phyloP scores from a whole-genome alignment of 768 basidiomycete genomes.

The Tylopilus balloui region DNA sequence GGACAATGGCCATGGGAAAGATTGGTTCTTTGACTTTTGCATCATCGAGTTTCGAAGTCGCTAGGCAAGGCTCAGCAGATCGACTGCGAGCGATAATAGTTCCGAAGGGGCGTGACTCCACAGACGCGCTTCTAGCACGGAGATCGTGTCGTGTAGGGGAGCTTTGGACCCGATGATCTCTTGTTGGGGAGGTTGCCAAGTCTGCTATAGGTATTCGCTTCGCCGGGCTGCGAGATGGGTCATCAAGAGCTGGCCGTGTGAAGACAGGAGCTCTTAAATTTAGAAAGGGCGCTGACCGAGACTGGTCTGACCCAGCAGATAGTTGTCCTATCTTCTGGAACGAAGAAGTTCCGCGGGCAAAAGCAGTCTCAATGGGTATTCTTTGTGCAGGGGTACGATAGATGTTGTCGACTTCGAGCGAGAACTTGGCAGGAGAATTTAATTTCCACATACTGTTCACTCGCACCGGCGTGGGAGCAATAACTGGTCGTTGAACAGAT shows the following conservation, averaged over 20 bases:
- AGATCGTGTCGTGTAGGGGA: constrained; percentile 19
- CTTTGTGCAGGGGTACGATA: constrained; percentile 60
- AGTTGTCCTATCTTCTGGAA: constrained; percentile 42
- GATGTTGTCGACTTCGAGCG: constrained; percentile 35
- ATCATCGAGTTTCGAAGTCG: constrained; percentile 5
- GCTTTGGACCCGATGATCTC: background rate
- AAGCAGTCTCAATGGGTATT: constrained; percentile 51
- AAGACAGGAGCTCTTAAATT: constrained; percentile 32
- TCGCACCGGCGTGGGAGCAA: constrained; percentile 30
- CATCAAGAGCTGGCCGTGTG: constrained; percentile 38
- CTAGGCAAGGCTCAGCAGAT: constrained; percentile 27
- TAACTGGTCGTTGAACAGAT: constrained; percentile 24
- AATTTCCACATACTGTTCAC: constrained; percentile 9
- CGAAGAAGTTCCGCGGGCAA: constrained; percentile 48
- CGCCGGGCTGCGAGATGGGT: constrained; percentile 34
- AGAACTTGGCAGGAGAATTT: constrained; percentile 33
- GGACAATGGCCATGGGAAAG: constrained; percentile 16
- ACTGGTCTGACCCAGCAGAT: constrained; percentile 22
- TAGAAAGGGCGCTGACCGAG: constrained; percentile 14
- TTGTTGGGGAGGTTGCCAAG: constrained; percentile 27
- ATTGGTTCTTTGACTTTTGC: constrained; percentile 18
- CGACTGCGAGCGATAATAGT: constrained; percentile 21
- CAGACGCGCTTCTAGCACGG: constrained; percentile 33
- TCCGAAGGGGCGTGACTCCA: constrained; percentile 29
- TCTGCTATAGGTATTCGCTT: constrained; percentile 32